Base-by-base conservation (phyloP, 257 asterid genomes). In the Primulina tabacum region DNA sequence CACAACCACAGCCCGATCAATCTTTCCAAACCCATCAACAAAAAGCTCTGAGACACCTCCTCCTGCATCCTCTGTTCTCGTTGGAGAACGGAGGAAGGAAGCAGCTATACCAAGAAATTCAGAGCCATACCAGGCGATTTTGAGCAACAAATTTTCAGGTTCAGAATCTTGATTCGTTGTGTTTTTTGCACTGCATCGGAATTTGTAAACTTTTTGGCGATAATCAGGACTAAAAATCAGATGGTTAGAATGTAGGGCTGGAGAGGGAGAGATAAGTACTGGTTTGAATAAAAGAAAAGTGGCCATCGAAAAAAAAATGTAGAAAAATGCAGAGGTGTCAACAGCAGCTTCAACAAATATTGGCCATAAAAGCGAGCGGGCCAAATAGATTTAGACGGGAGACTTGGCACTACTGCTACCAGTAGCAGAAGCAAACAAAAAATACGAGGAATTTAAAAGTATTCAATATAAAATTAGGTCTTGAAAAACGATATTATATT, bases 21-120 rank as follows among this genome's bases (percentile, higher is more conserved):
- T 76, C 60, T 65, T 72, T 68, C 99, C 96, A 1, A 68, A 71
- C 35, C 61, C 87, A 71, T 88, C 94, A 18, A 73, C 67, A n/a
- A 79, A 52, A 28, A 90, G 86, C 78, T 77, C 87, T 17, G 59
- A 26, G 21, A 16, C 57, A 11, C 30, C 70, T 53, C 71, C 79
- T 59, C 30, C 83, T 2, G 78, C 53, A 43, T 72, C 74, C 67
- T 61, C 88, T 2, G 62, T 43, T 52, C 62, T 71, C 21, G 76
- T 33, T 17, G 92, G 86, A 64, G 92, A 83, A 35, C 95, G 95
- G 66, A 90, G 75, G 62, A 87, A 35, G 24, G 99, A 90, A 59
- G 95, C 99, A 10, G 91, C 99, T 71, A 93, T 64, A 7, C 99
- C 99, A 40, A 90, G 95, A 59, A 89, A 66, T 67, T 89, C 99